phyloP scores from a whole-genome alignment of 805 yeast genomes.

The Saccharomycopsis sp. region DNA sequence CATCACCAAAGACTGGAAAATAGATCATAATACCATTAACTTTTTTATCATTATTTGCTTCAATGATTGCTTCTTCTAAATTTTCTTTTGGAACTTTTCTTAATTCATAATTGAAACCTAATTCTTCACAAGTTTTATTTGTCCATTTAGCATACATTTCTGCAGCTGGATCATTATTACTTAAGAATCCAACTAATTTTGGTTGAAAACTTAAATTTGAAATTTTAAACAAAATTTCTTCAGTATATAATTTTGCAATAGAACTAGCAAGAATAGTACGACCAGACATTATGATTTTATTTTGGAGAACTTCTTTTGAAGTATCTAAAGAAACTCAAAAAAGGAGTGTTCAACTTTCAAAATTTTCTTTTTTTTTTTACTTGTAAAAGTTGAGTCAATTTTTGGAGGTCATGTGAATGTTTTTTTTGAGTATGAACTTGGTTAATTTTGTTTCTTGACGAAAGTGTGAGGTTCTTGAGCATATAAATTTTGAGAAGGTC shows the following conservation, averaged over 20 bases:
- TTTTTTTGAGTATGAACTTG: too few relatives aligned
- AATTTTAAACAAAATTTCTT: conserved; percentile 59
- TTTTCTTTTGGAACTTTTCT: conserved; percentile 67
- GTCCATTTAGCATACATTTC: conserved; percentile 95
- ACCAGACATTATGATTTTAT: conserved; percentile 31
- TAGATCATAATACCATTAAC: conserved; percentile 94
- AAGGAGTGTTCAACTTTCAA: neutral
- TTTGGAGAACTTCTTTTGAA: too few relatives aligned
- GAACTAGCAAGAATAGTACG: conserved; percentile 80
- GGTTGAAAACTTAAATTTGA: conserved; percentile 43
- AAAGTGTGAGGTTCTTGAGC: too few relatives aligned
- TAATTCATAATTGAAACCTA: conserved; percentile 81
- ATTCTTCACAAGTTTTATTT: conserved; percentile 72
- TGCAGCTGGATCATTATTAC: conserved; percentile 93
- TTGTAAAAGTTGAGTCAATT: too few relatives aligned
- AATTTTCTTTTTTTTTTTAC: neutral
- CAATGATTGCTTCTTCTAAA: conserved; percentile 71
- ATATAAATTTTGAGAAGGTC: too few relatives aligned
- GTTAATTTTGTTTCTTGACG: too few relatives aligned
- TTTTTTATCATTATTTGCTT: conserved; percentile 64
- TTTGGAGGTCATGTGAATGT: too few relatives aligned
- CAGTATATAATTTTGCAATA: conserved; percentile 71
- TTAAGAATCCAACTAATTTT: conserved; percentile 79
- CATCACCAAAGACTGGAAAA: conserved; percentile 93
- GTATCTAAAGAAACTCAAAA: too few relatives aligned